Conservation (phyloP, 169 alveolate genomes). For the Plasmodium falciparum region DNA sequence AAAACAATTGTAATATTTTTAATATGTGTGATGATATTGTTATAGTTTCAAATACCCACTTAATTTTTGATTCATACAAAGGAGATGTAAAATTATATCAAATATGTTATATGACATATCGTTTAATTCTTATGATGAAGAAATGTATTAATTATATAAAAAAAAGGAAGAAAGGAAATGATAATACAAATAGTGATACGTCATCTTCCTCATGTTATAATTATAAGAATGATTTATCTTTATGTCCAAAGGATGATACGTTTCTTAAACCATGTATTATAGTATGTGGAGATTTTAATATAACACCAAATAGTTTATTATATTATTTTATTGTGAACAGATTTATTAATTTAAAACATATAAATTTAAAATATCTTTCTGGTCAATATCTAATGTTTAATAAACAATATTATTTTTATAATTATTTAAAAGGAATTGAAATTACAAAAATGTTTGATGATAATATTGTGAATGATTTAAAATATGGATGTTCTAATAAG, state of each 20-base stretch:
- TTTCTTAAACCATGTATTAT: conserved; percentile 78
- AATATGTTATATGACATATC: conserved; percentile 79
- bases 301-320: conserved; percentile 85
- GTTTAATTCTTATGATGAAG: conserved; percentile 74
- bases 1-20: conserved; percentile 5
- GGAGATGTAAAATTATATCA: conserved; percentile 86
- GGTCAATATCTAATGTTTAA: conserved; percentile 87
- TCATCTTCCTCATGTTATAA: no score
- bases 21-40: conserved; percentile 22
- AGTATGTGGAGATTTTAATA: conserved; percentile 86
- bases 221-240: no score
- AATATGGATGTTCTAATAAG: conserved; percentile 16
- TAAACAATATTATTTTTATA: conserved; percentile 58
- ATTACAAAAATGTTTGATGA: conserved; percentile 68
- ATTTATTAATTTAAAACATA: conserved; percentile 79
- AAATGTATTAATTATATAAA: conserved; percentile 62
- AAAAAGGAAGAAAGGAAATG: not conserved
- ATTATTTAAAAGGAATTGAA: conserved; percentile 32
- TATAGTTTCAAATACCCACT: conserved; percentile 83
- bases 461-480: conserved; percentile 43
- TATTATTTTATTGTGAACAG: conserved; percentile 83
- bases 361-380: conserved; percentile 78
- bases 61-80: conserved; percentile 82
- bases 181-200: not conserved
- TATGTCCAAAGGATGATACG: not conserved